Evolutionary conservation across 2,329 filamentous ascomycete genomes (phyloP).

Genomic region (Clarireedia sp.): DNA sequence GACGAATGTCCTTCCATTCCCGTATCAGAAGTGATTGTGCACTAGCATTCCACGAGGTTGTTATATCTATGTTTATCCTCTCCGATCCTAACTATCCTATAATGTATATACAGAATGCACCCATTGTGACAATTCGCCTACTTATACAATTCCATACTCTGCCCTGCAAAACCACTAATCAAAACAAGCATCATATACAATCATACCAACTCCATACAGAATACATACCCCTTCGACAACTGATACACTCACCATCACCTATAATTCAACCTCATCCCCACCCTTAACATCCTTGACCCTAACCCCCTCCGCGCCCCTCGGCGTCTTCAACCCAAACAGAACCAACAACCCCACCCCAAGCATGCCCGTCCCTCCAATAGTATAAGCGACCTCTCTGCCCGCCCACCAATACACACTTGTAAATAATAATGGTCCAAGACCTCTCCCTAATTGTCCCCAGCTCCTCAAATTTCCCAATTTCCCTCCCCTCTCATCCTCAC

Average conservation of each 20-base stretch:
- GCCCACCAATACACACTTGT: constrained; percentile 99
- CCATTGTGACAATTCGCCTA: too few species aligned
- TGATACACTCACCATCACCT: not conserved
- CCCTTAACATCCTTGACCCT: constrained; percentile 20
- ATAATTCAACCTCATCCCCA: constrained; percentile 4
- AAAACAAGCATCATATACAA: too few species aligned
- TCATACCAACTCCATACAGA: too few species aligned
- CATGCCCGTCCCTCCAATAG: constrained; percentile 73
- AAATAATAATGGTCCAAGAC: constrained; percentile 80
- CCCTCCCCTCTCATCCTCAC: constrained; percentile 69
- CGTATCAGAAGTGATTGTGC: too few species aligned
- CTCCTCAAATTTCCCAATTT: constrained; percentile 78
- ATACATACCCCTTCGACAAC: not conserved
- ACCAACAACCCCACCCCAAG: constrained; percentile 62
- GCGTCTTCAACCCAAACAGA: constrained; percentile 57
- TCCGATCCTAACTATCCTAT: too few species aligned
- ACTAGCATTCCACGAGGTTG: too few species aligned
- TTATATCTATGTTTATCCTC: too few species aligned
- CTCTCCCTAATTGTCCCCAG: constrained; percentile 80
- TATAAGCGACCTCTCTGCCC: constrained; percentile 78
- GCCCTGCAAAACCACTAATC: too few species aligned
- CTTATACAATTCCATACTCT: too few species aligned
- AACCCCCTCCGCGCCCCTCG: constrained; percentile 21
- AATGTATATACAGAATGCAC: too few species aligned
- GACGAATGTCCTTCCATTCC: too few species aligned